Conservation (phyloP, 495 filamentous ascomycete genomes). For the Annulohypoxylon bovei region DNA sequence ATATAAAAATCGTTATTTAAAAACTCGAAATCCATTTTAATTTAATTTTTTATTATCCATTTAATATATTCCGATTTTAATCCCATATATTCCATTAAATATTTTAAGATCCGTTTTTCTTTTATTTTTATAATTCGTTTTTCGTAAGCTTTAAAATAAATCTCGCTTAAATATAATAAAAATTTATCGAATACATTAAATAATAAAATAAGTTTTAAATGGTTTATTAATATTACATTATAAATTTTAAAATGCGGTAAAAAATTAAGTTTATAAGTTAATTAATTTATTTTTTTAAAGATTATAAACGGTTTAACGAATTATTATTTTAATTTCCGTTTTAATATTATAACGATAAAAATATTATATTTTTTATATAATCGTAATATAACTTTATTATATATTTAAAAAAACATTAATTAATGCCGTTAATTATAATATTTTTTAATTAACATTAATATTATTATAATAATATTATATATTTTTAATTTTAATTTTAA, state of each 20-base stretch:
- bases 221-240: no score
- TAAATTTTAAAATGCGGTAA: not conserved
- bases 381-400: no score
- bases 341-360: not conserved
- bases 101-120: no score
- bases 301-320: not conserved
- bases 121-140: not conserved
- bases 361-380: conserved; percentile 7
- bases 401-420: no score
- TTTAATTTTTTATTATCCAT: not conserved
- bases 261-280: conserved; percentile 1
- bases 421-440: no score
- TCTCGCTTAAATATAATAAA: not conserved
- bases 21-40: no score
- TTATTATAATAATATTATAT: no score
- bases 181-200: not conserved
- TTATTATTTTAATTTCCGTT: not conserved
- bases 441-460: no score
- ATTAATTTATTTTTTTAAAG: conserved; percentile 12
- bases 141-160: not conserved
- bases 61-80: not conserved
- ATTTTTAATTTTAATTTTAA: conserved; percentile 14
- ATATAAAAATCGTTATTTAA: no score
- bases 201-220: not conserved
- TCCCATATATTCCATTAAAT: not conserved